phyloP scores from a whole-genome alignment of 1,284 basidiomycete genomes.

The Sanghuangporus weigelae region DNA sequence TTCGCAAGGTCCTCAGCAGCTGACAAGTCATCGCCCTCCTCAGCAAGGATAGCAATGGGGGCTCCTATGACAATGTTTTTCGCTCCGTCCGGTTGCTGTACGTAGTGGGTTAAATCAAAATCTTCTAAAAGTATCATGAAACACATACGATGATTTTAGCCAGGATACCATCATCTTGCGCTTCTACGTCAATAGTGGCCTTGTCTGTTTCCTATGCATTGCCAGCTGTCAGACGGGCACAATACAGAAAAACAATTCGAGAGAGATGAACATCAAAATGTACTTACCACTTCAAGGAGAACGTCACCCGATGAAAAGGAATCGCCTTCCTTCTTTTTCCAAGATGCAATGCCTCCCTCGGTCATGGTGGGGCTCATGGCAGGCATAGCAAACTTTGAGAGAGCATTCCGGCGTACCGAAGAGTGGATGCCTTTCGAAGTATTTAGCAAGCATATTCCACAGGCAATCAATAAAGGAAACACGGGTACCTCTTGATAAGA shows the following conservation, averaged over 20 bases:
- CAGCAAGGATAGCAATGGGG: slow-evolving; percentile 85
- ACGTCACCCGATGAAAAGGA: slow-evolving; percentile 88
- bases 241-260: slow-evolving; percentile 12
- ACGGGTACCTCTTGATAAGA: slow-evolving; percentile 61
- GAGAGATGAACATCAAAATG: not conserved
- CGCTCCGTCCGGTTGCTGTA: slow-evolving; percentile 73
- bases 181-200: slow-evolving; percentile 98
- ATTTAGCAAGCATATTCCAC: not conserved
- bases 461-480: not conserved
- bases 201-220: slow-evolving; percentile 90
- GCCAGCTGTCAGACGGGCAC: slow-evolving; percentile 18
- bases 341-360: slow-evolving; percentile 94
- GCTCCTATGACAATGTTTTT: slow-evolving; percentile 86
- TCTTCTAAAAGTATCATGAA: not conserved
- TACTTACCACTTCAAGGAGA: slow-evolving; percentile 83
- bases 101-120: slow-evolving; percentile 7
- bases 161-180: slow-evolving; percentile 93
- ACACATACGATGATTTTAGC: slow-evolving; percentile 80
- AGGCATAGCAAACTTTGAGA: slow-evolving; percentile 93
- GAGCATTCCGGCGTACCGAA: slow-evolving; percentile 72
- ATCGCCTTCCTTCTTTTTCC: slow-evolving; percentile 98
- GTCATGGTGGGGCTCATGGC: slow-evolving; percentile 99
- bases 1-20: slow-evolving; percentile 76
- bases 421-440: slow-evolving; percentile 66
- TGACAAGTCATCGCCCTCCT: slow-evolving; percentile 92